Base-by-base conservation (phyloP, 2,329 filamentous ascomycete species). In the Colletotrichum eleusines region DNA sequence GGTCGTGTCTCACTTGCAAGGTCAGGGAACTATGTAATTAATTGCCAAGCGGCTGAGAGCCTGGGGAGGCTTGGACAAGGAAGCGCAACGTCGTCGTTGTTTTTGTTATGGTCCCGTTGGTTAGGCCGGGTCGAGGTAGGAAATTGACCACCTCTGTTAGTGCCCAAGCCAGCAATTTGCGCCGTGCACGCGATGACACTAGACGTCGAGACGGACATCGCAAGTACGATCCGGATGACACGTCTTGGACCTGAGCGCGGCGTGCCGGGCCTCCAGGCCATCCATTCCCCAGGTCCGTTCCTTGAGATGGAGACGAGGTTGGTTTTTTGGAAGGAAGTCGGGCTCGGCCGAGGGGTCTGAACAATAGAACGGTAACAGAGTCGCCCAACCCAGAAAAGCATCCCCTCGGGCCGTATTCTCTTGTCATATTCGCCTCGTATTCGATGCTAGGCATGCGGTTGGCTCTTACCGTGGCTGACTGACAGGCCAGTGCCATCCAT, bases 151-250 rank as follows among this genome's bases (percentile, higher is more conserved):
- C 58, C 64, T 62, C 48, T 71, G 20, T 20, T 42, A 63, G 69
- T 42, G 69, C 40, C 69, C 53, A 66, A 71, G 64, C 69, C 69
- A 59, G 26, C 46, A 69, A 59, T 69, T 71, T 69, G 69, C 69
- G 59, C 53, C 20, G 51, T 53, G 64, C 69, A 63, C 58, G 58
- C 59, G 59, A 54, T 31, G 50, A 68, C 28, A 65, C 46, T 59
- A 63, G 53, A 58, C 54, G 58, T 69, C 59, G 51, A 28, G 44
- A 54, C 64, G 48, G 51, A 28, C 57, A 62, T 44, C 44, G 23
- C 33, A 62, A 40, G 20, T 18, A 28, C 33, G 16, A 48, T 54
- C 60, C 44, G 64, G 69, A 60, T 48, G 53, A 42, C 53, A 33
- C 38, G 35, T 53, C 20, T 61, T 57, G 35, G 33, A 57, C 42